Conservation (phyloP, 2,329 filamentous ascomycete genomes). For the Pseudocercospora fijiensis region DNA sequence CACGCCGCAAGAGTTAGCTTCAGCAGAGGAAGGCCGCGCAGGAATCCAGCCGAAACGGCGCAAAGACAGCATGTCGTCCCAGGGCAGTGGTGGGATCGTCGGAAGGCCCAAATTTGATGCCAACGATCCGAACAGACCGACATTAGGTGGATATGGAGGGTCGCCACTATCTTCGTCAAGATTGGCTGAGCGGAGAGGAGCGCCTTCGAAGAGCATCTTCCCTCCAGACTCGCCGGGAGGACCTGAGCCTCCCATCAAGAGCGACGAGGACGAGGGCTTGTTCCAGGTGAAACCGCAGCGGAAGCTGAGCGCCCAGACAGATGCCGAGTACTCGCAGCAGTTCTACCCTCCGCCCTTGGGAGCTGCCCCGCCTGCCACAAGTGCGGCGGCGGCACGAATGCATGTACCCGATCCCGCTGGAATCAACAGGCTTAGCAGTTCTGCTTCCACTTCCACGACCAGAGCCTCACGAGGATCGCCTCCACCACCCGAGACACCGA, state of each 20-base stretch:
- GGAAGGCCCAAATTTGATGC: slow-evolving; percentile 48
- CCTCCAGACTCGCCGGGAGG: slow-evolving; percentile 75
- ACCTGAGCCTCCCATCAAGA: slow-evolving; percentile 68
- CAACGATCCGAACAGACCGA: slow-evolving; percentile 51
- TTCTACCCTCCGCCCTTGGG: slow-evolving; percentile 59
- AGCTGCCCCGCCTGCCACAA: slow-evolving; percentile 27
- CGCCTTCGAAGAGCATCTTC: slow-evolving; percentile 71
- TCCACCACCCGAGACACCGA: slow-evolving; percentile 88
- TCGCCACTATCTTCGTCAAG: slow-evolving; percentile 42
- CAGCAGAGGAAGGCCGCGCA: slow-evolving; percentile 30
- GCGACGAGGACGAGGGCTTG: slow-evolving; percentile 63
- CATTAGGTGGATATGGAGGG: slow-evolving; percentile 46
- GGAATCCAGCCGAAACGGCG: slow-evolving; percentile 23
- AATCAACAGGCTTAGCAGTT: slow-evolving; percentile 69
- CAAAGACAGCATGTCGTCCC: slow-evolving; percentile 36
- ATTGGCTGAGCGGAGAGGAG: slow-evolving; percentile 77
- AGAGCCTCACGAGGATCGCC: slow-evolving; percentile 89
- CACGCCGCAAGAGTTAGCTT: slow-evolving; percentile 29
- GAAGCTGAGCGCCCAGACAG: slow-evolving; percentile 22
- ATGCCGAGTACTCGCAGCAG: slow-evolving; percentile 42
- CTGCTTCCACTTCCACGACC: slow-evolving; percentile 89
- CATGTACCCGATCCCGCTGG: slow-evolving; percentile 54
- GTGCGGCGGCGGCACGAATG: slow-evolving; percentile 39
- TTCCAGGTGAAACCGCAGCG: slow-evolving; percentile 57
- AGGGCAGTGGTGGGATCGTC: slow-evolving; percentile 29